Conservation (phyloP, 768 basidiomycete genomes). For the Rhodotorula toruloides region DNA sequence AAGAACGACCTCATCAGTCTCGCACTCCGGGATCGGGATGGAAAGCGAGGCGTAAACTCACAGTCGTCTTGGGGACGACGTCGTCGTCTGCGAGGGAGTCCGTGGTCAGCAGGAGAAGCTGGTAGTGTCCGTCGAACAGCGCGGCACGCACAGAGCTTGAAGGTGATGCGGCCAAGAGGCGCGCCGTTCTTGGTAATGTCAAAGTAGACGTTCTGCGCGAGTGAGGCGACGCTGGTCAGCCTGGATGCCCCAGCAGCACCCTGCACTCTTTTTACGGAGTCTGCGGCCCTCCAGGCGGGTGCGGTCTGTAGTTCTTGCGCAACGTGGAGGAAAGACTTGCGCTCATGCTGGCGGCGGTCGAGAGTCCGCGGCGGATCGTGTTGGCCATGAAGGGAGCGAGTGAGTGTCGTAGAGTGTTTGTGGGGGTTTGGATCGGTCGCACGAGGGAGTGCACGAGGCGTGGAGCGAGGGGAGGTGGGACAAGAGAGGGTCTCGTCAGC, state of each 20-base stretch:
- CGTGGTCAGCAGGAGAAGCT: neutral
- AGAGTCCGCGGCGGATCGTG: conserved; percentile 32
- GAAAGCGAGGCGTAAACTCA: conserved; percentile 45
- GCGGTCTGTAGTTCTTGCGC: too few species aligned
- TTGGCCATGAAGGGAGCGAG: conserved; percentile 9
- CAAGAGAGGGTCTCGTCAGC: too few species aligned
- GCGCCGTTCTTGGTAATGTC: conserved; percentile 56
- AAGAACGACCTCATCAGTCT: conserved; percentile 14
- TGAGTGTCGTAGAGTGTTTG: neutral
- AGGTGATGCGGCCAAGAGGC: conserved; percentile 66
- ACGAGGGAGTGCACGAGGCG: too few species aligned
- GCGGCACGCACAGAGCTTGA: conserved; percentile 73
- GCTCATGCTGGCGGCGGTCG: conserved; percentile 31
- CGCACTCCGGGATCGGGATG: conserved; percentile 39
- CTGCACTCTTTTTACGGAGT: neutral
- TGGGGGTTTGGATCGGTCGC: neutral
- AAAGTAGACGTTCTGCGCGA: conserved; percentile 39
- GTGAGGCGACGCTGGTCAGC: neutral
- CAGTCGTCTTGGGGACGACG: conserved; percentile 84
- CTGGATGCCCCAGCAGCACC: neutral
- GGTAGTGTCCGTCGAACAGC: neutral
- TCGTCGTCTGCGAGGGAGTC: conserved; percentile 52
- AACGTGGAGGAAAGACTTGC: conserved; percentile 15
- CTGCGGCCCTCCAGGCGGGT: too few species aligned
- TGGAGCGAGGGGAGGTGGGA: too few species aligned